Percentiles rank a stretch among this genome's conserved stretches.
phyloP scores from a whole-genome alignment of 306 rosid genomes.

The Fragaria iinumae region DNA sequence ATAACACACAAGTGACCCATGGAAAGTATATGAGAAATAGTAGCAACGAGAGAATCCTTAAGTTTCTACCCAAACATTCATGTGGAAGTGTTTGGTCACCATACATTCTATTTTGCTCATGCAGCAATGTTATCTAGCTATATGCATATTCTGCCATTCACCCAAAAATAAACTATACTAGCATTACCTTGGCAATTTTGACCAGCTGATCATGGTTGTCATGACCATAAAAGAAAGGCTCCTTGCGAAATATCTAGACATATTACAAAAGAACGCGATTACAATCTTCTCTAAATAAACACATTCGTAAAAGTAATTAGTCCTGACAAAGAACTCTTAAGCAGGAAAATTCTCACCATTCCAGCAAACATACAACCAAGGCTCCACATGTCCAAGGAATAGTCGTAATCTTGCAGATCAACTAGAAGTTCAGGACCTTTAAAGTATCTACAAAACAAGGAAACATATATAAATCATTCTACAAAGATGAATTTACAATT shows the following conservation, averaged over 20 bases:
- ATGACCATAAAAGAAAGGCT: constrained; percentile 96
- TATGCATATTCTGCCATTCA: constrained; percentile 4
- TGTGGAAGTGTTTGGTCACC: not conserved
- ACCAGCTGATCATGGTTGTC: constrained; percentile 96
- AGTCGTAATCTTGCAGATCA: constrained; percentile 87
- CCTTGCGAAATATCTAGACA: constrained; percentile 86
- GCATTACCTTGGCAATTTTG: constrained; percentile 77
- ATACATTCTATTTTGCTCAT: not conserved
- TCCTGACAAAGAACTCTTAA: not conserved
- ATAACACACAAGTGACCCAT: not conserved
- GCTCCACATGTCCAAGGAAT: constrained; percentile 98
- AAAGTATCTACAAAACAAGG: constrained; percentile 61
- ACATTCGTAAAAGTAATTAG: constrained; percentile 8
- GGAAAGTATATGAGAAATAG: not conserved
- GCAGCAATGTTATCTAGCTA: not conserved
- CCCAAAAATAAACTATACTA: constrained; percentile 19
- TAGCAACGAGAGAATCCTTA: not conserved
- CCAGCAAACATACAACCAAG: constrained; percentile 99
- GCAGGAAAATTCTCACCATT: constrained; percentile 65
- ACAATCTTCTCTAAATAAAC: not conserved
- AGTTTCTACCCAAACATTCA: not conserved
- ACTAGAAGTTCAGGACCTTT: constrained; percentile 92
- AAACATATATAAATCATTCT: not conserved
- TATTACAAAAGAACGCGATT: constrained; percentile 18
- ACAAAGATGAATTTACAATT: not conserved